Percentiles rank a stretch among this genome's conserved stretches.
Conservation (phyloP, 2,329 filamentous ascomycete species). For the Penicillium nordicum region DNA sequence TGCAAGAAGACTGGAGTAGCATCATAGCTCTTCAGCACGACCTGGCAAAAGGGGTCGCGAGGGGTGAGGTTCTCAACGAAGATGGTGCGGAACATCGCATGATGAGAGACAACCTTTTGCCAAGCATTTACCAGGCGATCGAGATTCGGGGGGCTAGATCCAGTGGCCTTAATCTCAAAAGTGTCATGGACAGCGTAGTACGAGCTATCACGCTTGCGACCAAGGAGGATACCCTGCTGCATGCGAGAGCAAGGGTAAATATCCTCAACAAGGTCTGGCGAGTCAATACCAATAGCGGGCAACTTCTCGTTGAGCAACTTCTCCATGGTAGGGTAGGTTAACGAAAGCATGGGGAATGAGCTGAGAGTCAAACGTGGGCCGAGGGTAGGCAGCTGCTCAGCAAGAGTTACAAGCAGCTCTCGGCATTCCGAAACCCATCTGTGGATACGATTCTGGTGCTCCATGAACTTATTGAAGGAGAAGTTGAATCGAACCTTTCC, state of each 20-base stretch:
- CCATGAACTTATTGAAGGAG: constrained; percentile 50
- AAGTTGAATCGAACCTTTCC: constrained; percentile 50
- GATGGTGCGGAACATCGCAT: constrained; percentile 38
- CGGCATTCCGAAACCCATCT: constrained; percentile 44
- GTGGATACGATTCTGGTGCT: constrained; percentile 44
- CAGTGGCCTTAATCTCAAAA: constrained; percentile 30
- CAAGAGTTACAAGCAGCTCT: constrained; percentile 30
- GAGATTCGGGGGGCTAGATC: constrained; percentile 23
- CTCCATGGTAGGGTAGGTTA: constrained; percentile 43
- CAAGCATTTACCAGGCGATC: constrained; percentile 30
- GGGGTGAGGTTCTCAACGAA: constrained; percentile 35
- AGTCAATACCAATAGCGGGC: constrained; percentile 34
- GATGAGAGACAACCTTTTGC: constrained; percentile 31
- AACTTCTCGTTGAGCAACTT: constrained; percentile 38
- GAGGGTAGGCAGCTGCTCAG: constrained; percentile 25
- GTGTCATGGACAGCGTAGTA: constrained; percentile 40
- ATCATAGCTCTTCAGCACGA: constrained; percentile 33
- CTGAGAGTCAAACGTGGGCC: constrained; percentile 36
- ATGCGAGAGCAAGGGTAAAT: constrained; percentile 40
- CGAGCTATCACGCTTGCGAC: constrained; percentile 31
- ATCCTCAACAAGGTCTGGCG: constrained; percentile 41
- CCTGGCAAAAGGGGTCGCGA: constrained; percentile 33
- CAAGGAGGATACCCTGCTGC: constrained; percentile 39
- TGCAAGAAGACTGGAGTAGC: constrained; percentile 28
- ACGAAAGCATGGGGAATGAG: constrained; percentile 46